Evolutionary conservation across 2,329 filamentous ascomycete genomes (phyloP).

Genomic region (Calonectria pauciramosa): DNA sequence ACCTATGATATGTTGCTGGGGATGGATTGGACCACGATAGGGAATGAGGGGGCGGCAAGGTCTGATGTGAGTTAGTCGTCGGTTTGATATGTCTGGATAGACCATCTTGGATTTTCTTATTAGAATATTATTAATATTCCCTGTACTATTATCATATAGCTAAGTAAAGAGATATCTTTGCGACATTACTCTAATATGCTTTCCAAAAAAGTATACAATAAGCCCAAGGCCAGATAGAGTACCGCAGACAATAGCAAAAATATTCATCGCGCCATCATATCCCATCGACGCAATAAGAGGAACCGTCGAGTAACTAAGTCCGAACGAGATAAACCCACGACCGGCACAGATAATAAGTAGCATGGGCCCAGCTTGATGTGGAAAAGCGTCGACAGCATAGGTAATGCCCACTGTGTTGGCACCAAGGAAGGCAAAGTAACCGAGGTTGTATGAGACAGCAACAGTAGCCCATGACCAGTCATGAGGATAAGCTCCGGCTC

Average conservation of each 20-base stretch:
- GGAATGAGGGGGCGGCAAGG: background rate
- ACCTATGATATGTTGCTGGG: background rate
- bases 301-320: slow-evolving; percentile 40
- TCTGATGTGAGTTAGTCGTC: background rate
- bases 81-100: background rate
- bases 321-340: slow-evolving; percentile 44
- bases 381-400: slow-evolving; percentile 45
- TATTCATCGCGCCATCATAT: slow-evolving; percentile 40
- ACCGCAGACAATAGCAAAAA: slow-evolving; percentile 38
- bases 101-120: background rate
- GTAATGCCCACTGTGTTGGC: slow-evolving; percentile 46
- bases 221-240: slow-evolving; percentile 22
- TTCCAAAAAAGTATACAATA: background rate
- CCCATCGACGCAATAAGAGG: slow-evolving; percentile 36
- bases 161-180: background rate
- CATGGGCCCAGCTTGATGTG: slow-evolving; percentile 45
- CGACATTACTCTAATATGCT: background rate
- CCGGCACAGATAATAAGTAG: slow-evolving; percentile 43
- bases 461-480: slow-evolving; percentile 36
- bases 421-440: slow-evolving; percentile 44
- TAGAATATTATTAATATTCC: too few relatives aligned
- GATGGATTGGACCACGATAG: background rate
- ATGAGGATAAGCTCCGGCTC: background rate
- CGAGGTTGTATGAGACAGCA: slow-evolving; percentile 31
- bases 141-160: too few relatives aligned